Percentiles rank a stretch among this genome's conserved stretches.
phyloP scores from a whole-genome alignment of 768 basidiomycete genomes.

The Lactifluus echinatus region DNA sequence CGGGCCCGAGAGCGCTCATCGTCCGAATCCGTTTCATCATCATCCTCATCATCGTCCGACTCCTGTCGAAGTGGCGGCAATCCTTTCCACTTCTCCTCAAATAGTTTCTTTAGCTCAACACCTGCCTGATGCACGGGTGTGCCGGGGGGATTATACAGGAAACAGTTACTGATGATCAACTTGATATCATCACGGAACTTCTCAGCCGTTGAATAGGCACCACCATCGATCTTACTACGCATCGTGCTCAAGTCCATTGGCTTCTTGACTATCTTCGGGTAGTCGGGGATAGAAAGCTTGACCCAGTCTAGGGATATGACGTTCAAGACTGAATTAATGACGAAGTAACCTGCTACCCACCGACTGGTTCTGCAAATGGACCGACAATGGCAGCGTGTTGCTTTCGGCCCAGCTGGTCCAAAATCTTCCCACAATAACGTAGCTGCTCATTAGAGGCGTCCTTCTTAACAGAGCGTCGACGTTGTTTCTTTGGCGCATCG shows the following conservation, averaged over 20 bases:
- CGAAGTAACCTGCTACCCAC: slow-evolving; percentile 39
- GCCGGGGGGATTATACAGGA: slow-evolving; percentile 82
- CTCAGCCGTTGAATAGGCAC: slow-evolving; percentile 66
- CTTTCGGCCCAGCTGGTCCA: slow-evolving; percentile 71
- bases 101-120: slow-evolving; percentile 72
- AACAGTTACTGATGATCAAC: slow-evolving; percentile 92
- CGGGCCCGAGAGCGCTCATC: slow-evolving; percentile 49
- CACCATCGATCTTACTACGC: slow-evolving; percentile 69
- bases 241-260: slow-evolving; percentile 96
- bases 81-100: slow-evolving; percentile 86
- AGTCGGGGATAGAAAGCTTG: slow-evolving; percentile 71
- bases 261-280: slow-evolving; percentile 81
- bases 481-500: slow-evolving; percentile 61
- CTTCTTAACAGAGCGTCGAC: slow-evolving; percentile 50
- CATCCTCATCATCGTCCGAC: slow-evolving; percentile 55
- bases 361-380: slow-evolving; percentile 93
- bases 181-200: slow-evolving; percentile 89
- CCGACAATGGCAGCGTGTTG: slow-evolving; percentile 62
- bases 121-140: slow-evolving; percentile 85
- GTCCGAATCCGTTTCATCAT: slow-evolving; percentile 55
- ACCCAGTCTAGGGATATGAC: slow-evolving; percentile 51
- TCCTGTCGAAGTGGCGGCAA: slow-evolving; percentile 51
- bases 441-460: slow-evolving; percentile 79
- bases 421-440: slow-evolving; percentile 67
- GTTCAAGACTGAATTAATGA: background rate